phyloP scores from a whole-genome alignment of 768 basidiomycete genomes.

The Naganishia onofrii region DNA sequence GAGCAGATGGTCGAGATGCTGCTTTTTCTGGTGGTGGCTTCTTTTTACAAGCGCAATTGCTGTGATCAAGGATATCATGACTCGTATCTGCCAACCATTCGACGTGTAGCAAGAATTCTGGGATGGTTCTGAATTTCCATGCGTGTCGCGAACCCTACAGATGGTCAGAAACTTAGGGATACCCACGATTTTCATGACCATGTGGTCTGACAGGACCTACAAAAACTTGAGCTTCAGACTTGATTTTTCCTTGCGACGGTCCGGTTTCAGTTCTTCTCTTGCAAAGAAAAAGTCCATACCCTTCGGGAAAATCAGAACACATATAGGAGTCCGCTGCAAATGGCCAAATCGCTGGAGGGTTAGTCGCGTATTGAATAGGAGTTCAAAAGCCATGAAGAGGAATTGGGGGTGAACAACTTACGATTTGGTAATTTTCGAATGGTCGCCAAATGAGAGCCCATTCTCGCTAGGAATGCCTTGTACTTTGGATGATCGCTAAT shows the following conservation, averaged over 20 bases:
- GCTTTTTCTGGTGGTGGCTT: slow-evolving; percentile 8
- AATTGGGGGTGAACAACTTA: neutral
- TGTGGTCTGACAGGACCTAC: neutral
- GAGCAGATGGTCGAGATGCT: neutral
- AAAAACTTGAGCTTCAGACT: slow-evolving; percentile 1
- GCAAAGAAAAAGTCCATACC: slow-evolving; percentile 8
- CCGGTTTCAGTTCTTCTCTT: slow-evolving; percentile 21
- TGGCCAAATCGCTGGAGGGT: neutral
- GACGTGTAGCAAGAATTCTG: slow-evolving; percentile 7
- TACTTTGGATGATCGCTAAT: slow-evolving; percentile 9
- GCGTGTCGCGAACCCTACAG: slow-evolving; percentile 8
- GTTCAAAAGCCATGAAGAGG: neutral
- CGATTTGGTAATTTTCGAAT: neutral
- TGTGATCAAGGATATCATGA: slow-evolving; percentile 8
- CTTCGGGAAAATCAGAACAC: slow-evolving; percentile 3
- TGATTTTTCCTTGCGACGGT: neutral
- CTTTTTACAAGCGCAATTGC: slow-evolving; percentile 7
- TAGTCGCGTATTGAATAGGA: neutral
- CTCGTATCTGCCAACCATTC: slow-evolving; percentile 12
- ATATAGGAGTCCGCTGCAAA: neutral
- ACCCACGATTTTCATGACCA: neutral
- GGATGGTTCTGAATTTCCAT: slow-evolving; percentile 4
- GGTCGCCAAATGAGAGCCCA: neutral
- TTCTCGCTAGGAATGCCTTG: slow-evolving; percentile 3
- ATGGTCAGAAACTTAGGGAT: neutral